Base-by-base conservation (phyloP, 306 rosid species). In the Ormosia emarginata region DNA sequence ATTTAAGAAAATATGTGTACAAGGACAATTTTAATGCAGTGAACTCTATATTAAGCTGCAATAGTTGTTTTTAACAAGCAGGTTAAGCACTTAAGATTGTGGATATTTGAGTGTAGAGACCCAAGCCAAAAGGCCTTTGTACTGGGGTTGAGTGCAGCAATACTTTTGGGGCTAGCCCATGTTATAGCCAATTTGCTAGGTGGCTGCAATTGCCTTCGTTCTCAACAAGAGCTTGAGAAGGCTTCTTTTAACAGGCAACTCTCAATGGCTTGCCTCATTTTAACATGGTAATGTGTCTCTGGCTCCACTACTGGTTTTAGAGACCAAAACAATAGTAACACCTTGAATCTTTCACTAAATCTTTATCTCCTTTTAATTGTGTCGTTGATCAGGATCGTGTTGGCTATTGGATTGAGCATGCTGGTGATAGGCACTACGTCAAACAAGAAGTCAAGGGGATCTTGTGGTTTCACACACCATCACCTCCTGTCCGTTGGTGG, bases 401-500 rank as follows among this genome's bases (percentile, higher is more conserved):
- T 93, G 71, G 97, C 92, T 8, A 90, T 80, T 69, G 99, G 98
- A 85, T 82, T 96, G 90, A 88, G 92, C 69, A 87, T 85, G 97
- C 79, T 96, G 86, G 99, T 93, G 75, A 92, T 93, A 71, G 99
- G 99, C 67, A 86, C 97, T 18, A 46, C 86, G 75, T 84, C 97
- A 59, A 96, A 96, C 87, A 79, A 90, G 83, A 92, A 88, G 85
- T 86, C 97, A 73, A 87, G 85, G 47, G 90, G 90, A 63, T 90
- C 98, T 3, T 96, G 99, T 82, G 99, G 99, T 8, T 84, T 96
- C 88, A 81, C 97, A 61, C 97, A 96, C 92, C 97, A 94, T 81
- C 99, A 96, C 75, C 89, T 96, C 59, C 90, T 96, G 75, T 96
- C 99, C 9, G 91, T 93, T 9, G 99, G 98, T 61, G 99, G 99